Base-by-base conservation (phyloP, 1,284 basidiomycete species). In the Cutaneotrichosporon dermatis region DNA sequence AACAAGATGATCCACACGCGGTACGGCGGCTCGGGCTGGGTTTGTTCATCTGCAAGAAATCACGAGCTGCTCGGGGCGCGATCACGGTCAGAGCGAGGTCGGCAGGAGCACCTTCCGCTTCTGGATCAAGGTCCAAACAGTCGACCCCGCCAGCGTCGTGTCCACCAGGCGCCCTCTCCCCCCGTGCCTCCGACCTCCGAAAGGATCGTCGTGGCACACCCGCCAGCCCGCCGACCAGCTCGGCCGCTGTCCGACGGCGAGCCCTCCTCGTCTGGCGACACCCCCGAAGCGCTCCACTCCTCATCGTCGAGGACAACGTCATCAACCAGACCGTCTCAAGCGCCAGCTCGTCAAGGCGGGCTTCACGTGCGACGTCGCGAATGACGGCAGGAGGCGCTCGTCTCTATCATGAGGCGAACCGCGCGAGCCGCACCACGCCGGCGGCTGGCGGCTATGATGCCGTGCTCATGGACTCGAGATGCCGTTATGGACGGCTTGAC, bases 41-140 rank as follows among this genome's bases (percentile, higher is more conserved):
- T 1, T 53, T 75, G 10, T 75, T 71, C 59, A 68, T 69, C 55
- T 69, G 68, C 49, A 65, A 60, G 43, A 61, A 11, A 66, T 69
- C 54, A 65, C 68, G 67, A 72, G 59, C 55, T 68, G 45, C 60
- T 71, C 16, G 67, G 68, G 72, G 72, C 25, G 58, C 66, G 2
- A 74, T 74, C 53, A 65, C 67, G 43, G 66, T 71, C 56, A 58
- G n/a, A 65, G 62, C 44, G 53, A 67, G 46, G 51, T 67, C 1
- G 70, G 67, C 62, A 16, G 72, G 72, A 10, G 61, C 61, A 92
- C 68, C 7, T 77, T 77, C 69, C 68, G 68, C 5, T 75, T 77
- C 63, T 77, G 64, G 61, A 67, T 76, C 46, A 51, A 57, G 45
- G 41, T 13, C 3, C 41, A 11, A 3, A 37, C 42, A 6, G 42